Evolutionary conservation across 148 eudicot species (phyloP), one percentile per base, ranked within the genome.

Genomic region (Camellia granthamiana): DNA sequence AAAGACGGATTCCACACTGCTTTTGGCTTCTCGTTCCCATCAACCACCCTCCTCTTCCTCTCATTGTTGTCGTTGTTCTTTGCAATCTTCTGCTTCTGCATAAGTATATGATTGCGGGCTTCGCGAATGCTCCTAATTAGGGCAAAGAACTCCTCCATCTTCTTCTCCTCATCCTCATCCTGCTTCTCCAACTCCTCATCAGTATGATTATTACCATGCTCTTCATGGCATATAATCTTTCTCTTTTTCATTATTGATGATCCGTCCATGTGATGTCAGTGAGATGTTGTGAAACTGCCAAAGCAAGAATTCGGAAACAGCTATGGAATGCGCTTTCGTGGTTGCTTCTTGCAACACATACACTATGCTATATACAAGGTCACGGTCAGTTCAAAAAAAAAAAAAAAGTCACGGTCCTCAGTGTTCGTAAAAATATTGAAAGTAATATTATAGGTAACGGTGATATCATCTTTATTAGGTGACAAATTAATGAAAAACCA

Each of bases 61-160:
- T 30, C 38, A 30, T 30, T 30, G 38, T 30, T 30, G 38, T 1
- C 38, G 38, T 65, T 21, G 4, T 65, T 7, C 14, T 65, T 21
- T 13, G 12, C 14, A 3, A 30, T 42, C 16, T 3, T 67, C 38
- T 67, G 16, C 42, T 43, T 43, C 73, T 3, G n/a, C 16, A 30
- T 2, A 7, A 7, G 7, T 46, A 72, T n/a, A 21, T 72, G 42
- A n/a, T 72, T 42, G 6, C 75, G 58, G 6, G 42, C 59, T 21
- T 72, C 75, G 21, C 60, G 38, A 72, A 72, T 72, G 9, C 75
- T 52, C 55, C 75, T 72, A 9, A 72, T 52, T 10, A 71, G 55
- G 21, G 74, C 54, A 49, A 47, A 71, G 56, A 72, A 72, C 41
- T 72, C 12, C 60, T 51, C 75, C 42, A 72, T 72, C 75, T 72